Evolutionary conservation across 768 basidiomycete species (phyloP).

Genomic region (Paxillus ammoniavirescens): DNA sequence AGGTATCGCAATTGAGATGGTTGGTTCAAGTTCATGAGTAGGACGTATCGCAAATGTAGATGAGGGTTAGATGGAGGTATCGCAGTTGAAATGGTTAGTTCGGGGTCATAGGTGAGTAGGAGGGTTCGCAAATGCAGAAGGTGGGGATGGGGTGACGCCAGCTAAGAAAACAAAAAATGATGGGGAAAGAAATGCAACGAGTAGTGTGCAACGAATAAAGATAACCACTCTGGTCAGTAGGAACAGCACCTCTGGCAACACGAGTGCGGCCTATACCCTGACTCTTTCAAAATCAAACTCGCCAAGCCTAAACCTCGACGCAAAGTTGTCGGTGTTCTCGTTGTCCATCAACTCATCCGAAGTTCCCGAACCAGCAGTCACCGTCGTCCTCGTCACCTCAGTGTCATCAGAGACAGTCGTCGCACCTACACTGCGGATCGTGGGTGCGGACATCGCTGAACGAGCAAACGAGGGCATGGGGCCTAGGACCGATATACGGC

Average conservation of each 20-base stretch:
- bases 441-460: conserved; percentile 24
- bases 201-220: not conserved
- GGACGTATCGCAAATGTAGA: too few relatives aligned
- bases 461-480: conserved; percentile 33
- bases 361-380: conserved; percentile 14
- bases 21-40: too few relatives aligned
- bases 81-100: not conserved
- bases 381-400: conserved; percentile 23
- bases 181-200: too few relatives aligned
- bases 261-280: not conserved
- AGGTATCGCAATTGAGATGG: too few relatives aligned
- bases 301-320: conserved; percentile 13
- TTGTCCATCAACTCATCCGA: conserved; percentile 4
- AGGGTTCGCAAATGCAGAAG: not conserved
- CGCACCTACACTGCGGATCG: conserved; percentile 31
- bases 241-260: not conserved
- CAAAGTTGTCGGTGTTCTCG: conserved; percentile 9
- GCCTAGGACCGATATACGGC: conserved; percentile 28
- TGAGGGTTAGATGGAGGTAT: too few relatives aligned
- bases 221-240: not conserved
- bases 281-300: conserved; percentile 23
- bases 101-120: not conserved
- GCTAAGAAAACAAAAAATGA: too few relatives aligned
- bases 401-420: conserved; percentile 33
- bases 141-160: not conserved